Evolutionary conservation across 768 basidiomycete genomes (phyloP), one percentile per base, ranked within the genome.

Genomic region (Mycena olivaceomarginata): DNA sequence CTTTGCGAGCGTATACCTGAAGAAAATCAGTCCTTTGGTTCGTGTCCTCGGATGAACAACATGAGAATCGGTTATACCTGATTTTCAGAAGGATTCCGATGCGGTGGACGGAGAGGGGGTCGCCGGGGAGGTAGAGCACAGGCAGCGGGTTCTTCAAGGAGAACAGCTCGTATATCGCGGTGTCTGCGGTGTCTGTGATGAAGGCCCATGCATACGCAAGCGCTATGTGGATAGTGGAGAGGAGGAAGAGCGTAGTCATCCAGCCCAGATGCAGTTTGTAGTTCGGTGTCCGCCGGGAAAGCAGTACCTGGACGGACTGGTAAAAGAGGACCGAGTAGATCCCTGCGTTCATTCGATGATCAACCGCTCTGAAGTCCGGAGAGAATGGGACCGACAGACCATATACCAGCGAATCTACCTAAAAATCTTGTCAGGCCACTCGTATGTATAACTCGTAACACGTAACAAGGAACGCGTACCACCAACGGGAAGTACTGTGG

Each of bases 181-280:
- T 56, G 9, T 63, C 31, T 2, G 51, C 74, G 10, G 37, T 16
- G 45, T 75, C 74, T 4, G 74, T 70, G 22, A 70, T 70, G 41
- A 70, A 75, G 7, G 74, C 74, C 74, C 74, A 75, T 59, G 67
- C 5, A 15, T 59, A 75, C 13, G 68, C 74, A 5, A 75, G 67
- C 25, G 56, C 41, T n/a, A 75, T 59, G 74, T 75, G 74, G 41
- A 75, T 41, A 4, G 74, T 75, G 40, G 74, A 75, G 68, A 75
- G 74, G 6, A 57, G 22, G 53, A 75, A 75, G 41, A 75, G 74
- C 9, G 56, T 2, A 15, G n/a, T 56, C 60, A 75, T 64, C 60
- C 62, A 69, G 10, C n/a, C 68, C 16, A 75, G 51, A 20, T 75
- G 62, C 7, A 31, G 48, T 46, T 65, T 64, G 45, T 70, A 57